Evolutionary conservation across 148 eudicot species (phyloP), one percentile per base, ranked within the genome.

Genomic region (Chenopodium berlandieri): DNA sequence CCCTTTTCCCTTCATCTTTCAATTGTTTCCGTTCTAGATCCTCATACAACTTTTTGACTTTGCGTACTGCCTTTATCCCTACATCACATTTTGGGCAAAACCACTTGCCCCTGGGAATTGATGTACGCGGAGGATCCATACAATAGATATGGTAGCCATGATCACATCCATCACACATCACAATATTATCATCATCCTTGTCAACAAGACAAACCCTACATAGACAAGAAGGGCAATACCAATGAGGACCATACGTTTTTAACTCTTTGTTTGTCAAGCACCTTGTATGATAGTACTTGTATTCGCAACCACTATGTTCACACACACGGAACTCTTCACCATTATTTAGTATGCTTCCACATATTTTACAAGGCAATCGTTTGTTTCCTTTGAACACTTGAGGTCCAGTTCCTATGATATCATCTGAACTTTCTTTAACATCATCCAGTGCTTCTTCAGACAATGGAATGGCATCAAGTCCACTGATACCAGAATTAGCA

Each of bases 211-310:
- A 96, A 78, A 63, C 82, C 84, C 97, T 86, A 83, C 99, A 96
- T 8, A 96, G 94, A 86, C 99, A 96, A 77, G 97, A 92, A 68
- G 99, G 98, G 89, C 99, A 92, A 84, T 93, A 94, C 99, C 99
- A 96, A 60, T 90, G 86, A 27, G 89, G 84, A 48, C 98, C 92
- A 79, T 86, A 89, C 3, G 86, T 78, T 48, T 79, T 75, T 48
- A 87, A 76, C 90, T 96, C 95, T 89, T 90, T 91, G 60, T 78
- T 82, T 27, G 94, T 91, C 79, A 96, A 82, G 86, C 99, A 96
- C 71, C 88, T 86, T 64, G 78, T 88, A 82, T 96, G 99, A 87
- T 91, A 96, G 80, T 86, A 90, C 84, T 89, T 91, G 79, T 88
- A 89, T 46, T 78, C 79, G 80, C 99, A 96, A 50, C 80, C 86